phyloP scores from a whole-genome alignment of 495 filamentous ascomycete genomes.

The Gamarada debralockiae region DNA sequence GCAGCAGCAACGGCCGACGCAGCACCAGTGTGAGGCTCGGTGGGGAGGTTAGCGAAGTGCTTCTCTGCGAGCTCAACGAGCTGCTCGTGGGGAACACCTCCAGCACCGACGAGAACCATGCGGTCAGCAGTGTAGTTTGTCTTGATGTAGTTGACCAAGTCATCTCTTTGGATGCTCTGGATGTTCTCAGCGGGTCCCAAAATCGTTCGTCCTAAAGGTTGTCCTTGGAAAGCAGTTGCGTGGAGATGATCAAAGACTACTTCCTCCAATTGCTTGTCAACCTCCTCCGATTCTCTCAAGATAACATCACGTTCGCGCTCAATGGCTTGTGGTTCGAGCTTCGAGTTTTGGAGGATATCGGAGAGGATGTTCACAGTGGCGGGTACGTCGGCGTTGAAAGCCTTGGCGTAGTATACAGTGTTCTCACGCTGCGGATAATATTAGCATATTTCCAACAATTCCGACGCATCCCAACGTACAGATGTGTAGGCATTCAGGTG shows the following conservation, averaged over 20 bases:
- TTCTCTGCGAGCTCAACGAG: conserved; percentile 95
- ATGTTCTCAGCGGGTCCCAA: conserved; percentile 98
- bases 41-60: conserved; percentile 76
- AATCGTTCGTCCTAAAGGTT: conserved; percentile 96
- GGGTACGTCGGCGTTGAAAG: conserved; percentile 96
- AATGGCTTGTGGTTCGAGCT: conserved; percentile 87
- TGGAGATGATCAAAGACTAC: conserved; percentile 99
- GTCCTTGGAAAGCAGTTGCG: conserved; percentile 93
- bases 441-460: conserved; percentile 12
- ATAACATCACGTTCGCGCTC: conserved; percentile 98
- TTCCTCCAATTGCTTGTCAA: conserved; percentile 99
- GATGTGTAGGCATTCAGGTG: conserved; percentile 99
- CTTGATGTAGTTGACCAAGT: conserved; percentile 94
- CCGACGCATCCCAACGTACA: conserved; percentile 52
- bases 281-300: conserved; percentile 97
- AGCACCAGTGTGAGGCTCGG: conserved; percentile 64
- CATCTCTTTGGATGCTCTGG: conserved; percentile 83
- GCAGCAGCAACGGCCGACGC: conserved; percentile 58
- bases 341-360: conserved; percentile 98
- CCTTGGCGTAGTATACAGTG: conserved; percentile 99
- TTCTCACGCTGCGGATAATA: conserved; percentile 72
- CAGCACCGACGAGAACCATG: conserved; percentile 96
- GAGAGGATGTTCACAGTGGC: conserved; percentile 95
- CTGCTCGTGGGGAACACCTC: conserved; percentile 88
- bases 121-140: conserved; percentile 99